phyloP scores from a whole-genome alignment of 2,329 filamentous ascomycete genomes.

The Exophiala sideris region DNA sequence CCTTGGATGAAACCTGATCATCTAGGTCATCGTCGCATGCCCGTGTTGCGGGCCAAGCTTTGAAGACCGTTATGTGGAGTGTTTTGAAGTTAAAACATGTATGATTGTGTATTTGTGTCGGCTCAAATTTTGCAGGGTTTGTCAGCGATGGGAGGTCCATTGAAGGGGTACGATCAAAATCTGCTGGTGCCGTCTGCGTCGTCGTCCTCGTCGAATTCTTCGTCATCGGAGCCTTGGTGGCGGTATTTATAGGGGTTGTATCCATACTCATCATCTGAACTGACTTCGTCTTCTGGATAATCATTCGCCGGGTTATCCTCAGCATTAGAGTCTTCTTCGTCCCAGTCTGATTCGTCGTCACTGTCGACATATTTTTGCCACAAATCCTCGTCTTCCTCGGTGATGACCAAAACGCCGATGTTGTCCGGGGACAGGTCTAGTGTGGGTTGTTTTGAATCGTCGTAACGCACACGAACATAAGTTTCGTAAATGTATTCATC shows the following conservation, averaged over 20 bases:
- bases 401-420: slow-evolving; percentile 49
- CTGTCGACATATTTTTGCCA: slow-evolving; percentile 57
- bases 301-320: slow-evolving; percentile 51
- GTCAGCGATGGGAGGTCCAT: background rate
- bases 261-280: slow-evolving; percentile 46
- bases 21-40: background rate
- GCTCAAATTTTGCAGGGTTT: background rate
- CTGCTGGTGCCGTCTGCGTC: slow-evolving; percentile 5
- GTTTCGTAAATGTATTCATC: slow-evolving; percentile 61
- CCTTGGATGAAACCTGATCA: slow-evolving; percentile 14
- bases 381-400: slow-evolving; percentile 51
- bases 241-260: slow-evolving; percentile 41
- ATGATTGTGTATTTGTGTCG: too few species aligned
- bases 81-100: background rate
- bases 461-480: slow-evolving; percentile 51
- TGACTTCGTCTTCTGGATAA: slow-evolving; percentile 50
- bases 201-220: slow-evolving; percentile 42
- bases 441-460: slow-evolving; percentile 31
- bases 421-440: slow-evolving; percentile 10
- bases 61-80: background rate
- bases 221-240: slow-evolving; percentile 41
- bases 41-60: background rate
- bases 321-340: slow-evolving; percentile 61
- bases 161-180: background rate
- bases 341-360: slow-evolving; percentile 53